Evolutionary conservation across 2,329 filamentous ascomycete genomes (phyloP).

Genomic region (Aureobasidium pullulans): DNA sequence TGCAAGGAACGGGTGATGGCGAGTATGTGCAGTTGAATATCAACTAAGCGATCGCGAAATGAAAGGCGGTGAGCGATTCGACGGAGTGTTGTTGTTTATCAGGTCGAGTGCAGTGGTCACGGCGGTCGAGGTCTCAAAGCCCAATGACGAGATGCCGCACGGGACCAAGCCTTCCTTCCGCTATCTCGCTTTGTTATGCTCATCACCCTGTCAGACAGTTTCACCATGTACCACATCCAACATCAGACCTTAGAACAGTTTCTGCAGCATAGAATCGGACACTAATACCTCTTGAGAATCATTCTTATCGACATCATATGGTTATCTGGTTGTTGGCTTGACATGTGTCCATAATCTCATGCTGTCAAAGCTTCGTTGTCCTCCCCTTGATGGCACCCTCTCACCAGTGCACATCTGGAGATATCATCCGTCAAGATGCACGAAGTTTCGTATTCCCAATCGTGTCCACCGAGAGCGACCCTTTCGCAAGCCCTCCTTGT

Average conservation of each 20-base stretch:
- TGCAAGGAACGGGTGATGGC: not conserved
- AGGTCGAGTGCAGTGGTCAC: not conserved
- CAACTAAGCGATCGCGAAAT: not conserved
- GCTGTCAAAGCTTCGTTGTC: too few species aligned
- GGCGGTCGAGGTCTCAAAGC: conserved; percentile 10
- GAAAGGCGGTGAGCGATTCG: conserved; percentile 4
- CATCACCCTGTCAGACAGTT: not conserved
- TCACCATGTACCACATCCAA: not conserved
- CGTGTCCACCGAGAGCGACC: too few species aligned
- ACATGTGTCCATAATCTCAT: too few species aligned
- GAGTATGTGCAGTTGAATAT: not conserved
- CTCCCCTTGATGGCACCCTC: too few species aligned
- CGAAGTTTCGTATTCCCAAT: too few species aligned
- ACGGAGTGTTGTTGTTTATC: conserved; percentile 8
- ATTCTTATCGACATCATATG: too few species aligned
- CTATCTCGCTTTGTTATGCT: conserved; percentile 1
- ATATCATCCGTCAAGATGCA: too few species aligned
- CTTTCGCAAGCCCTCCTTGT: not conserved
- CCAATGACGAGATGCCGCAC: conserved; percentile 6
- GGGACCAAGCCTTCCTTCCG: not conserved
- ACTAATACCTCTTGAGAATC: too few species aligned
- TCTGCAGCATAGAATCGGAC: too few species aligned
- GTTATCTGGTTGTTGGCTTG: too few species aligned
- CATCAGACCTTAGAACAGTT: not conserved
- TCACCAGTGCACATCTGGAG: too few species aligned